phyloP scores from a whole-genome alignment of 2,329 filamentous ascomycete genomes.

The Rutstroemia sp. region DNA sequence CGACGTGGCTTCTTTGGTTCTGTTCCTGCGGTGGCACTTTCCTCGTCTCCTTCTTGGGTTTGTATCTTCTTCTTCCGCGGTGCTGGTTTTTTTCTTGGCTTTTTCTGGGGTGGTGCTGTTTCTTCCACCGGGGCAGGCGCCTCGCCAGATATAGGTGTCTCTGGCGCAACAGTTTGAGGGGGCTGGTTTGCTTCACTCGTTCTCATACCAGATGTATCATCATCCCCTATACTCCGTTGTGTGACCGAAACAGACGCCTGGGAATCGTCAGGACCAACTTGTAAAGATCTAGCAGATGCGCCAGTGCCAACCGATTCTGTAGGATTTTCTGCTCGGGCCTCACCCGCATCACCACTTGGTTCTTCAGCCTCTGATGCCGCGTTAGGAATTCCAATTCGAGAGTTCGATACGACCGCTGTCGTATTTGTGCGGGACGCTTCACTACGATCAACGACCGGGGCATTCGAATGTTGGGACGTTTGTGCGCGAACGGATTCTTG shows the following conservation, averaged over 20 bases:
- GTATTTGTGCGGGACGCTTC: too few relatives aligned
- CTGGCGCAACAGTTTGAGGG: constrained; percentile 20
- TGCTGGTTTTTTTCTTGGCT: constrained; percentile 3
- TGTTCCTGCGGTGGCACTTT: constrained; percentile 21
- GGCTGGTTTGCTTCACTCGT: constrained; percentile 4
- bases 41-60: constrained; percentile 15
- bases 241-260: background rate
- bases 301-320: too few relatives aligned
- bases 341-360: too few relatives aligned
- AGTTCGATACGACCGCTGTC: too few relatives aligned
- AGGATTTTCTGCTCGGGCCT: too few relatives aligned
- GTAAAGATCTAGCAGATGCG: background rate
- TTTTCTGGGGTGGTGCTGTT: background rate
- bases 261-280: background rate
- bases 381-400: too few relatives aligned
- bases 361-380: too few relatives aligned
- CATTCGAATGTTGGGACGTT: too few relatives aligned
- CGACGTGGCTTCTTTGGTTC: constrained; percentile 17
- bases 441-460: too few relatives aligned
- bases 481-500: too few relatives aligned
- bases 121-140: constrained; percentile 12
- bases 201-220: background rate
- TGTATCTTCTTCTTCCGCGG: constrained; percentile 20
- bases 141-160: constrained; percentile 23
- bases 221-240: background rate